Evolutionary conservation across 768 basidiomycete genomes (phyloP), one percentile per base, ranked within the genome.

Genomic region (Suillus plorans): DNA sequence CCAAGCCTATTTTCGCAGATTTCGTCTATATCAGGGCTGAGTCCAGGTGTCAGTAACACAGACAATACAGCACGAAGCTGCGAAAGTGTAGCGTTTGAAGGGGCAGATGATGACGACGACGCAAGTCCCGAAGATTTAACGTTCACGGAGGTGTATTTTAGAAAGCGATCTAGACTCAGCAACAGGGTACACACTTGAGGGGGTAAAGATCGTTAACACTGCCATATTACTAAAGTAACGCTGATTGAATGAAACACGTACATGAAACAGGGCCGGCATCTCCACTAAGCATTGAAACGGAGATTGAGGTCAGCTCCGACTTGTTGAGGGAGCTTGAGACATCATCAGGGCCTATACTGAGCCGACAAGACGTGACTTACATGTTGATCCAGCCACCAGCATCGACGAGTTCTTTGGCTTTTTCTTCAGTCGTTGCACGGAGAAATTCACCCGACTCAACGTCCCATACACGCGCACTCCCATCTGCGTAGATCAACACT

Each of bases 401-500:
- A 2, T 72, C 74, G 5, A 97, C 69, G 63, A 94, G 80, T 58
- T 94, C 94, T 59, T 86, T 84, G 0, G 90, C 94, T 71, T 91
- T 95, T 49, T 89, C 89, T 9, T 80, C 68, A 6, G 82, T 82
- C 84, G 92, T 92, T 0, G 94, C 92, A 58, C 97, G 80, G 83
- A 94, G 85, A 69, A 99, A 90, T 69, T 97, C 95, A 63, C 84
- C 84, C 0, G 89, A 90, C 66, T 86, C 85, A 18, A 89, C 79
- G 70, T 98, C 93, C 95, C 97, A 99, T 2, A 96, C 77, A 49
- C 97, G 82, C 1, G 91, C 92, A 62, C 89, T 85, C 2, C 85
- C 87, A 66, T 92, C 88, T 3, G 80, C 80, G 74, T 98, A 98
- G 1, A 90, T 75, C 7, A 96, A 77, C 60, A 97, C 72, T 36